Evolutionary conservation across 805 yeast species (phyloP), one percentile per base, ranked within the genome.

Genomic region (Kuraishia cidri): DNA sequence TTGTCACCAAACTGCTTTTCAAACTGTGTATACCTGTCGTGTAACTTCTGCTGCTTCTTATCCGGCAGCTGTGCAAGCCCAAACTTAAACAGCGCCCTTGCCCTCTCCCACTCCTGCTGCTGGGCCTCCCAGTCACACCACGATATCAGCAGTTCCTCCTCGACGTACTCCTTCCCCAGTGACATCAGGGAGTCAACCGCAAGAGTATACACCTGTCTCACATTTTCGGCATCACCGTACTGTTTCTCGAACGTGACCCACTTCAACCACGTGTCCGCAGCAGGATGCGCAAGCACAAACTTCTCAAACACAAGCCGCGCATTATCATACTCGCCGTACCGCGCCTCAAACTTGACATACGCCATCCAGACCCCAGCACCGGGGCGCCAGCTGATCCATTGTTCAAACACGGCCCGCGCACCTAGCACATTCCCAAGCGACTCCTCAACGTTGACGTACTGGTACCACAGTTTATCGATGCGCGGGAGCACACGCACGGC

Each of bases 361-460:
- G 88, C 72, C 32, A 66, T 70, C 92, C 94, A 88, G 0, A 83
- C 92, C 9, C 66, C 58, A 2, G 51, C 38, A 4, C 47, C 45
- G 0, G 95, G 95, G 39, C 72, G 74, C 86, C 94, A 82, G 17
- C 62, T 58, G 32, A 82, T 58, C 98, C 98, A 90, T 36, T 80
- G 65, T 37, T 77, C 75, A 54, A 79, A 88, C 5, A 90, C 63
- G 10, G 56, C 53, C 32, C 94, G 56, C 3, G 79, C 79, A 6
- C 79, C 77, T 4, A 60, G 50, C 26, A 72, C 57, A 46, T 85
- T 75, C 25, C 75, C 77, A 17, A 86, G 56, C 1, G 81, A 68
- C 54, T 87, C 97, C 53, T 87, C 97, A 12, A 88, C 69, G 29
- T 80, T 77, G 6, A 83, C 77, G 47, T 85, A 87, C 38, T 76